Evolutionary conservation across 2,329 filamentous ascomycete genomes (phyloP), one percentile per base, ranked within the genome.

Genomic region (Xenoacremonium recifei): DNA sequence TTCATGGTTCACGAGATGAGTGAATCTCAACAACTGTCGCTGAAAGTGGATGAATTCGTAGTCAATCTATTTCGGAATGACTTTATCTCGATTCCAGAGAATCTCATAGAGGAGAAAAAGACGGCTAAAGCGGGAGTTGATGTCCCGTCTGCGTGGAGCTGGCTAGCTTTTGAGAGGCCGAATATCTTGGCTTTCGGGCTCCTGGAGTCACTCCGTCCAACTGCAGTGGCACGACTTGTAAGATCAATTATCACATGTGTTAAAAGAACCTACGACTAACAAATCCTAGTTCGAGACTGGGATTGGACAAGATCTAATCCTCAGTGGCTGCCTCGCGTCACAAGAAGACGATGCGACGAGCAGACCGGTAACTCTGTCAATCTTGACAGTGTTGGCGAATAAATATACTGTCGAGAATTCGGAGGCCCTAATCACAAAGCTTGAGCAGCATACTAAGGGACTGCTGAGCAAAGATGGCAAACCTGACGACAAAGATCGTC

Each of bases 361-460:
- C 25, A 45, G 54, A 50, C 48, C 60, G 45, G 63, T 59, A 39
- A 54, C 55, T 12, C 53, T 61, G 20, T 64, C 63, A 0, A 66
- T 74, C 10, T 55, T 73, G 10, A 63, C 66, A 3, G 60, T 69
- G 4, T 50, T 75, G 20, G 63, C 69, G 36, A 75, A 76, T 52
- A 76, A 73, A 47, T 65, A 68, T 53, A 64, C 64, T 23, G 57
- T 68, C 15, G 69, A 69, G 47, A 60, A 50, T 6, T 37, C 58
- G 6, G 48, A 47, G 6, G 43, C 47, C 5, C 45, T 68, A 4
- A 51, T 66, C 27, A 13, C 47, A 4, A 40, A 48, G 7, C 36
- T 68, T 2, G 59, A 65, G 39, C 42, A 57, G 16, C 51, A 50
- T 10, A 41, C 62, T 6, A 35, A 47, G 3, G 39, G 13, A 15